phyloP scores from a whole-genome alignment of 148 eudicot genomes.

The Chenopodium quinoa region DNA sequence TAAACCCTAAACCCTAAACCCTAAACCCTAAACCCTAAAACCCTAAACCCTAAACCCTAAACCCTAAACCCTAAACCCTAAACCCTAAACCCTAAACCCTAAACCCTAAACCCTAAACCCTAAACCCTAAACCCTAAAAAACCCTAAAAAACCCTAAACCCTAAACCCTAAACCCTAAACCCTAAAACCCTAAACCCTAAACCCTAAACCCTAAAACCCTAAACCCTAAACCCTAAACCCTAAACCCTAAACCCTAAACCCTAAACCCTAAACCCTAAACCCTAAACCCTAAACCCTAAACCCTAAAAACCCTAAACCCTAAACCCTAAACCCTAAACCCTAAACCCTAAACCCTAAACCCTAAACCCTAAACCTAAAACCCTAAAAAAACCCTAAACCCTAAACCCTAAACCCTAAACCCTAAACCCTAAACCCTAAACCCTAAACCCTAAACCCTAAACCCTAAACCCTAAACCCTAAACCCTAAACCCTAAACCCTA shows the following conservation, averaged over 20 bases:
- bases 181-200: slow-evolving; percentile 43
- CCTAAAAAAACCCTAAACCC: slow-evolving; percentile 21
- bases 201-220: slow-evolving; percentile 34
- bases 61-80: slow-evolving; percentile 32
- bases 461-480: slow-evolving; percentile 26
- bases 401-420: slow-evolving; percentile 23
- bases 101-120: slow-evolving; percentile 35
- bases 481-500: slow-evolving; percentile 25
- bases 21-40: slow-evolving; percentile 32
- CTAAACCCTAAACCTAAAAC: slow-evolving; percentile 26
- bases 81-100: slow-evolving; percentile 37
- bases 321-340: slow-evolving; percentile 20
- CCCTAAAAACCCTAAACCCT: slow-evolving; percentile 25
- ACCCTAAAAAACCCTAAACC: slow-evolving; percentile 43
- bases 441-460: slow-evolving; percentile 27
- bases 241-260: slow-evolving; percentile 37
- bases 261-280: slow-evolving; percentile 31
- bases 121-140: slow-evolving; percentile 39
- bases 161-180: slow-evolving; percentile 37
- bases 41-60: slow-evolving; percentile 28
- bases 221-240: slow-evolving; percentile 33
- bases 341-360: slow-evolving; percentile 20
- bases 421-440: slow-evolving; percentile 28
- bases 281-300: slow-evolving; percentile 31
- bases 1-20: slow-evolving; percentile 28